Evolutionary conservation across 2,329 filamentous ascomycete species (phyloP), one percentile per base, ranked within the genome.

Genomic region (Epichloe glyceriae): DNA sequence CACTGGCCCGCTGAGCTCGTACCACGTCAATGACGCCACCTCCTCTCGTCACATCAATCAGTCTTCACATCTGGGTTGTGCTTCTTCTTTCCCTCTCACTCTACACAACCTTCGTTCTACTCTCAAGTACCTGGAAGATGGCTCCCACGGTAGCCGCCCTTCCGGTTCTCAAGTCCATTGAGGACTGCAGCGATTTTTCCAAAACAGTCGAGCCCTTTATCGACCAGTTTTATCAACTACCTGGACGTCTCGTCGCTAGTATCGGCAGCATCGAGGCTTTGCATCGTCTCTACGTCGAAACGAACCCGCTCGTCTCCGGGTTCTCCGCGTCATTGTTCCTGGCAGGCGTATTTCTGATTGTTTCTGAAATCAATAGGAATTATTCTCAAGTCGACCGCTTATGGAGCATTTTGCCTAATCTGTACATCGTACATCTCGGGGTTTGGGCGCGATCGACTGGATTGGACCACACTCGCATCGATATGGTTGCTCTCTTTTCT

Each of bases 311-410:
- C 41, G 75, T 95, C 30, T 82, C 80, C 1, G 86, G 80, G 3
- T 75, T 94, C 56, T 83, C 80, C 0, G 78, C 87, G 49, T 85
- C 86, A 3, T 59, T 95, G 17, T 74, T 81, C 40, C 66, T 95
- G n/a, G 81, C 81, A 1, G 76, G 76, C 5, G 61, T 93, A 30
- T 86, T 94, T 60, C 71, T 95, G 22, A 62, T 91, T 34, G 72
- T 82, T 5, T 87, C 89, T 1, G 91, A 97, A 67, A 69, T 88
- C 70, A 97, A 94, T 69, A 79, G 78, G 61, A 98, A 98, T 67
- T 96, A 90, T 67, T 96, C 90, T n/a, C 93, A 98, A 69, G 84
- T 98, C 41, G 93, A 98, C 67, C 82, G 93, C 46, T 71, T 85
- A 59, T 98, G 93, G 93, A 93, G 88, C 63, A 74, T 98, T 54